phyloP scores from a whole-genome alignment of 768 basidiomycete genomes.

The Russula foetens region DNA sequence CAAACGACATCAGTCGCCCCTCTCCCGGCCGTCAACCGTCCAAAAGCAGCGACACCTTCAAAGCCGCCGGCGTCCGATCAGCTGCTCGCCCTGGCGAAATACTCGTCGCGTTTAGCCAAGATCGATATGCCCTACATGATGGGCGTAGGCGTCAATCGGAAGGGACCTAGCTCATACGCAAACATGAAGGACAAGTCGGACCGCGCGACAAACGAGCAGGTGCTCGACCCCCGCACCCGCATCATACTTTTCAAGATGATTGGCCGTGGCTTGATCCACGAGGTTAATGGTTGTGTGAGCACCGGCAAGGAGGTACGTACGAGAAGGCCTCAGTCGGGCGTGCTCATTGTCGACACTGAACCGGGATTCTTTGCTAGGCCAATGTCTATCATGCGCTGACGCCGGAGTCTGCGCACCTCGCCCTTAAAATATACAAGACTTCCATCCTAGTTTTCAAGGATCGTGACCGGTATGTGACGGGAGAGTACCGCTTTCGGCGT shows the following conservation, averaged over 20 bases:
- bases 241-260: constrained; percentile 96
- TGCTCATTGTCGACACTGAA: neutral
- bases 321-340: neutral
- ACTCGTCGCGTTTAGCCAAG: constrained; percentile 61
- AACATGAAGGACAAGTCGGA: constrained; percentile 95
- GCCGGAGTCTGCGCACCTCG: constrained; percentile 52
- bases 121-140: constrained; percentile 66
- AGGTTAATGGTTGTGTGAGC: constrained; percentile 93
- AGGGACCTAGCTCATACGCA: constrained; percentile 81
- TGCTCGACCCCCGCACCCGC: constrained; percentile 91
- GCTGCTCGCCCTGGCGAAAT: constrained; percentile 66
- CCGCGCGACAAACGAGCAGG: constrained; percentile 94
- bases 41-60: constrained; percentile 30
- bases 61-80: constrained; percentile 65
- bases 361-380: constrained; percentile 44
- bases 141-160: constrained; percentile 78
- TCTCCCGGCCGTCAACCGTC: constrained; percentile 67
- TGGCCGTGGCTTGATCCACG: constrained; percentile 76
- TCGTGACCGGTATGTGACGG: constrained; percentile 92
- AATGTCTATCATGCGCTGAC: constrained; percentile 92
- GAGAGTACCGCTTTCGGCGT: constrained; percentile 89
- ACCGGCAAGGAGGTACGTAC: constrained; percentile 96
- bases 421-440: constrained; percentile 97
- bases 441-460: constrained; percentile 97
- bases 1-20: constrained; percentile 44